Evolutionary conservation across 2,329 filamentous ascomycete species (phyloP), one percentile per base, ranked within the genome.

Genomic region (Arthrobotrys pseudoclavata): DNA sequence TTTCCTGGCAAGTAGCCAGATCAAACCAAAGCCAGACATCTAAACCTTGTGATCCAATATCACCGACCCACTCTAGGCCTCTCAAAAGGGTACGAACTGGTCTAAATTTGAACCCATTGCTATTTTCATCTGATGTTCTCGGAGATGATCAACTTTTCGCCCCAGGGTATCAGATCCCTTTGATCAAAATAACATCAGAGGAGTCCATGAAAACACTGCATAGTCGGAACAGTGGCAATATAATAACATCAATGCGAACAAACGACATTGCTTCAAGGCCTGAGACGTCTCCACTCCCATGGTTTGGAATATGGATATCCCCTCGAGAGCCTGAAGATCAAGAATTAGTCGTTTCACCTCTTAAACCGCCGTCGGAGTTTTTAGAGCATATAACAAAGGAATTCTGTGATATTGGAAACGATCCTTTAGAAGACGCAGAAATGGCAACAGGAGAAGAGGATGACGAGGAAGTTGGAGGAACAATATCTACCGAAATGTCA

Each of bases 361-460:
- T 76, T 45, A 31, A 70, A 40, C 15, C 37, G 22, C 66, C 72
- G 6, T 67, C 42, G 2, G 72, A 64, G 7, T 55, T 76, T 37
- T 20, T 64, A 45, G 72, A 67, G 3, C 4, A 29, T 24, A 31
- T 76, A 50, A 60, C 29, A 22, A 66, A 40, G 18, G 29, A 18
- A 13, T 24, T 31, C n/a, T 18, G 18, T 37, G 50, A 70, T 31
- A 29, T 62, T 24, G 29, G 10, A 31, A 31, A 53, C 4, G 72
- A 76, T 76, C 66, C 66, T 70, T 53, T 62, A 47, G 66, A 45
- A 29, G 72, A 70, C 20, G 61, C 42, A 29, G 72, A 70, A n/a
- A 70, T 70, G 50, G 18, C 40, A 26, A 37, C 48, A 47, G 34
- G 31, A 64, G 64, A 60, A 29, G 57, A 50, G 9, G 48, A 69